Conservation (phyloP, 345 rosid genomes). For the Hypericum perforatum region DNA sequence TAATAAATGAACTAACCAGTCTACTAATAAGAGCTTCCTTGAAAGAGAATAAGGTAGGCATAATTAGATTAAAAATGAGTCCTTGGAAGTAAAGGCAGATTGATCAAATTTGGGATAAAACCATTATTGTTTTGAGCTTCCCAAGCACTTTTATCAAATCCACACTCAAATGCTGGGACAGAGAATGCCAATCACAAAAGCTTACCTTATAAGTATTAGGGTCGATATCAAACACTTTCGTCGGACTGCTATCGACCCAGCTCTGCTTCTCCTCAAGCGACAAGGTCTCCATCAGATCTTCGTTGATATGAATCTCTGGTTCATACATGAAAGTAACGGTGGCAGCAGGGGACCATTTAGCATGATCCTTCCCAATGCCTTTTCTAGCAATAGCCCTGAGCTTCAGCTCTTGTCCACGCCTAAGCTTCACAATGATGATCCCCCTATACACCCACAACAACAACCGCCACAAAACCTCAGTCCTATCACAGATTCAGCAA, state of each 20-base stretch:
- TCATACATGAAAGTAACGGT: slow-evolving; percentile 93
- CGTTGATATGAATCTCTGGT: slow-evolving; percentile 83
- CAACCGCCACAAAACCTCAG: neutral
- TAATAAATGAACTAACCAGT: no score
- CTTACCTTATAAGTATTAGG: slow-evolving; percentile 59
- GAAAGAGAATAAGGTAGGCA: no score
- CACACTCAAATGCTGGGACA: neutral
- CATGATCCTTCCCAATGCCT: slow-evolving; percentile 96
- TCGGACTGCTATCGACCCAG: slow-evolving; percentile 85
- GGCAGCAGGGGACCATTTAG: slow-evolving; percentile 99
- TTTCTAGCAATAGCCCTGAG: slow-evolving; percentile 91
- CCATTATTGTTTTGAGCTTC: no score
- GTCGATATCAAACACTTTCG: slow-evolving; percentile 73
- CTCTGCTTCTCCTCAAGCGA: slow-evolving; percentile 56
- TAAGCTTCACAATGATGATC: slow-evolving; percentile 73
- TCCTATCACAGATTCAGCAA: neutral
- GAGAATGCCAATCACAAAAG: neutral
- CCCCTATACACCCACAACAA: slow-evolving; percentile 39
- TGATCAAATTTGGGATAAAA: no score
- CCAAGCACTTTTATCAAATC: neutral
- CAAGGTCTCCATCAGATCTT: slow-evolving; percentile 75
- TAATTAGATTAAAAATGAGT: no score
- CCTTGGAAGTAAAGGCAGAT: no score
- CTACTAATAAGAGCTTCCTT: no score
- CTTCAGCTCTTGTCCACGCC: slow-evolving; percentile 78